Base-by-base conservation (phyloP, 2,329 filamentous ascomycete species). In the Exophiala sp. region DNA sequence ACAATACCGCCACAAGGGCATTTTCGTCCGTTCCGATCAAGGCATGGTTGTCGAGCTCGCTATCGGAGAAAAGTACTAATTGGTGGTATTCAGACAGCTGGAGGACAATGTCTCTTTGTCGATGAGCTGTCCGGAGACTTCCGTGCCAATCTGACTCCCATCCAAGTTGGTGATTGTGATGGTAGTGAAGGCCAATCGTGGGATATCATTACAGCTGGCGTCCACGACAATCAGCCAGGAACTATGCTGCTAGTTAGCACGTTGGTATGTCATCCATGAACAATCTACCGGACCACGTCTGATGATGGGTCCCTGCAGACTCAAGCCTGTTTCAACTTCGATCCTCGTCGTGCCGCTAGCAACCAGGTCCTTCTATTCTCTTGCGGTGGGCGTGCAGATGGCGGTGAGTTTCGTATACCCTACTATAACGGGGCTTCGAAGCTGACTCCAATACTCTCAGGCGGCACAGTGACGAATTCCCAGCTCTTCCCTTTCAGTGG, bases 291-390 rank as follows among this genome's bases (percentile, higher is more conserved):
- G 20, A 33, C 5, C 11, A 52, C 12, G 8, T 2, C 16, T 14
- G 32, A 20, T 29, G 7, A 29, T 2, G 24, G 2, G 2, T 1
- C 40, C 40, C 39, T 32, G 18, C 29, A 74, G 68, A 83, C 80
- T 1, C 75, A 82, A 64, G 80, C 80, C 40, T 84, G 81, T 63
- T 69, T 82, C 62, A 83, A 81, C 69, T 81, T 81, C 56, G 80
- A 84, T 60, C 73, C 75, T 4, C 72, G 80, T 43, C 72, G 79
- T 24, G 66, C 71, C 0, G 69, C 72, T 2, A 79, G 78, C 9
- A 76, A 78, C 62, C 79, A 81, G 59, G 78, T 81, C 11, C 62
- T 78, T 33, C 70, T 84, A 20, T 84, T 83, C 62, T 81, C 80
- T 9, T 84, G 81, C 57, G 81, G 80, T 47, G 80, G 80, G 12